Percentiles rank a stretch among this genome's conserved stretches.
phyloP scores from a whole-genome alignment of 1,139 yeast genomes.

The Hanseniaspora uvarum region DNA sequence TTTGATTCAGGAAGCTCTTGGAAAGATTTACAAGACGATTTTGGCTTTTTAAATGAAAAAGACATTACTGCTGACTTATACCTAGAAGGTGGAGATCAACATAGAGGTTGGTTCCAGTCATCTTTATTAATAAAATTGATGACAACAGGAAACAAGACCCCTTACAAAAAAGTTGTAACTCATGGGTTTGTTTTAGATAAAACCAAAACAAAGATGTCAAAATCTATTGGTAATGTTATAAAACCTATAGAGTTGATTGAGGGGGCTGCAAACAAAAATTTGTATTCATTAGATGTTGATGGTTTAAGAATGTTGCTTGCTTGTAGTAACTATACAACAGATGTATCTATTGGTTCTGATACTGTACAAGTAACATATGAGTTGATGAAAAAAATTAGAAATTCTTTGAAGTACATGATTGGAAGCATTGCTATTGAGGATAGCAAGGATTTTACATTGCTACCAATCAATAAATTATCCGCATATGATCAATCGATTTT shows the following conservation, averaged over 20 bases:
- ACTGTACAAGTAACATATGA: constrained; percentile 69
- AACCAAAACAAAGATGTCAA: constrained; percentile 84
- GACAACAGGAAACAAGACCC: constrained; percentile 39
- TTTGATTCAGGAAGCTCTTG: constrained; percentile 95
- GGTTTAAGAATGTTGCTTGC: constrained; percentile 90
- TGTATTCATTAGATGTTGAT: constrained; percentile 77
- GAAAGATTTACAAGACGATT: constrained; percentile 45
- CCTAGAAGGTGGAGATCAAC: constrained; percentile 93
- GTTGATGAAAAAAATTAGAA: constrained; percentile 66
- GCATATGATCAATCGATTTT: constrained; percentile 59
- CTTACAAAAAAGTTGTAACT: constrained; percentile 67
- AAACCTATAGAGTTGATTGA: constrained; percentile 56
- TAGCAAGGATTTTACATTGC: constrained; percentile 26
- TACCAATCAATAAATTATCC: constrained; percentile 34
- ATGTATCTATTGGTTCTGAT: constrained; percentile 63
- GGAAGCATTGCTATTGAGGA: constrained; percentile 54
- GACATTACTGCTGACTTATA: constrained; percentile 59
- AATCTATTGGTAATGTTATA: constrained; percentile 76
- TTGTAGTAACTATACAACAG: constrained; percentile 74
- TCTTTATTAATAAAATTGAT: constrained; percentile 66
- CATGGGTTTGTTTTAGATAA: constrained; percentile 91
- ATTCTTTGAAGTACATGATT: constrained; percentile 67
- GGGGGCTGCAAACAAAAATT: constrained; percentile 47
- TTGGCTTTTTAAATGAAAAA: constrained; percentile 26
- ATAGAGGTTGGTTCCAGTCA: constrained; percentile 98